Base-by-base conservation (phyloP, 1,139 yeast genomes). In the Maudiozyma humilis region DNA sequence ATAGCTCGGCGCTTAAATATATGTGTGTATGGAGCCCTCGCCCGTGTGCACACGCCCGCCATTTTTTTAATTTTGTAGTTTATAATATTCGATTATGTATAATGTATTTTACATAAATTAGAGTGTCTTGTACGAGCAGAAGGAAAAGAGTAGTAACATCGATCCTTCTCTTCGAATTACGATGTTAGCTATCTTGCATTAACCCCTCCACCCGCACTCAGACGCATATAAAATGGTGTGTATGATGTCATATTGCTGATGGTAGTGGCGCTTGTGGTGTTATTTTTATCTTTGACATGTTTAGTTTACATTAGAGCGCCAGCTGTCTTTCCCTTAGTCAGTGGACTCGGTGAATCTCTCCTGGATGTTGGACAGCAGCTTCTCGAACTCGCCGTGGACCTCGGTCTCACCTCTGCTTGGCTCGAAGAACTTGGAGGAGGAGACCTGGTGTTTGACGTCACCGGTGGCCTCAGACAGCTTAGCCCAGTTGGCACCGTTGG, bases 261-360 rank as follows among this genome's bases (percentile, higher is more conserved):
- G n/a, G n/a, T n/a, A n/a, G n/a, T n/a, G n/a, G n/a, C n/a, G n/a
- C n/a, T n/a, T n/a, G 10, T 23, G 27, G 27, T 23, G 27, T 10
- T 23, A 23, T 23, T 6, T 6, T 23, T 23, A 23, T 23, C 10
- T 6, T 6, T 6, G 27, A 10, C 27, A 6, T 23, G 27, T 23
- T 23, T 23, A 23, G 10, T 23, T 23, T 23, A 23, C 27, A 23
- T 23, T 23, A 6, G 27, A 23, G 27, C n/a, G n/a, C n/a, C n/a
- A 23, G 27, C 10, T 23, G 6, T 18, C 3, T 10, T 32, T 4
- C 12, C 14, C 29, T 67, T 78, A 89, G 71, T 91, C 97, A 49
- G 95, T 77, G 40, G 95, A 94, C 68, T 89, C 96, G 52, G 95
- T 93, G 69, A 91, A 91, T 69, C 85, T 82, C 64, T 91, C 97